phyloP scores from a whole-genome alignment of 768 basidiomycete genomes.

The Boletus vermiculosoides region DNA sequence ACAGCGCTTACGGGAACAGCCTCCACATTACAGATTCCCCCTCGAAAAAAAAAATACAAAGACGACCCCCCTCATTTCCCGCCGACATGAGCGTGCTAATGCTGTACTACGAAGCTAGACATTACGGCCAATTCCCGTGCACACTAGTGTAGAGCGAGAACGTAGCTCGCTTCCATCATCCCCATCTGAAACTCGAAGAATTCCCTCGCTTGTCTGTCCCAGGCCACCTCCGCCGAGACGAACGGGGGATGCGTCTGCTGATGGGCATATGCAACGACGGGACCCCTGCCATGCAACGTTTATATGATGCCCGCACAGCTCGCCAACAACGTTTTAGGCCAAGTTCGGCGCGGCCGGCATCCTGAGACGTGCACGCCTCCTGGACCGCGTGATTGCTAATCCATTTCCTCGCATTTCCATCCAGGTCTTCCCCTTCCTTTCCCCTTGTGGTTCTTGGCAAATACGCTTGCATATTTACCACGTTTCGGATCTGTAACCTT shows the following conservation, averaged over 20 bases:
- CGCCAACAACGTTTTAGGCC: slow-evolving; percentile 20
- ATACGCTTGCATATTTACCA: slow-evolving; percentile 3
- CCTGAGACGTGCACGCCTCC: slow-evolving; percentile 10
- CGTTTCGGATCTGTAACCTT: slow-evolving; percentile 19
- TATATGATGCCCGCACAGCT: slow-evolving; percentile 13
- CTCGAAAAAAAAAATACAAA: slow-evolving; percentile 6
- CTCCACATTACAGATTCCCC: background rate
- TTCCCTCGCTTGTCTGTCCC: background rate
- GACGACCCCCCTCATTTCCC: background rate
- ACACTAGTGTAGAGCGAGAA: no score
- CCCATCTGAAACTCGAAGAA: background rate
- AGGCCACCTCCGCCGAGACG: slow-evolving; percentile 9
- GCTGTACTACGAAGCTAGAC: background rate
- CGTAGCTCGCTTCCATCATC: background rate
- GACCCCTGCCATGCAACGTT: slow-evolving; percentile 6
- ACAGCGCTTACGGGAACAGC: slow-evolving; percentile 34
- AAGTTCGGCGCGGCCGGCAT: slow-evolving; percentile 20
- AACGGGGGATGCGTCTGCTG: background rate
- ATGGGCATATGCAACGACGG: background rate
- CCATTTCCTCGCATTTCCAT: slow-evolving; percentile 4
- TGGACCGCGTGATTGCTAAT: slow-evolving; percentile 5
- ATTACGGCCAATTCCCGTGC: background rate
- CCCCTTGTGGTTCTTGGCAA: slow-evolving; percentile 14
- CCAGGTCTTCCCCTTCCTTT: slow-evolving; percentile 4
- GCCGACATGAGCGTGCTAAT: background rate